phyloP scores from a whole-genome alignment of 352 stramenopile genomes.

The Thraustotheca clavata region DNA sequence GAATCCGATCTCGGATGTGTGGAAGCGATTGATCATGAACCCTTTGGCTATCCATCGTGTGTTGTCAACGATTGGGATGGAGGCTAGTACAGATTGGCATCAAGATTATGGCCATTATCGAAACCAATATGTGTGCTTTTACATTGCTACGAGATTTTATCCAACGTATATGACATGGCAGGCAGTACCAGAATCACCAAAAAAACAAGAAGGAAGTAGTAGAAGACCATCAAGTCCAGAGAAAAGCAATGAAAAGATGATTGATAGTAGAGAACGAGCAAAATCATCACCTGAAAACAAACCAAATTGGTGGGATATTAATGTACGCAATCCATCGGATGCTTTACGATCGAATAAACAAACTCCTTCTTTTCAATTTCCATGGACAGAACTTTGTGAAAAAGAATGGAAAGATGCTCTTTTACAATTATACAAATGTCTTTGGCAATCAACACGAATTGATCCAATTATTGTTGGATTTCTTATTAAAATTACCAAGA shows the following conservation, averaged over 20 bases:
- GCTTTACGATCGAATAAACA: too few species aligned
- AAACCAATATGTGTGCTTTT: conserved; percentile 4
- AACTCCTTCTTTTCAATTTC: not conserved
- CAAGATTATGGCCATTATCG: not conserved
- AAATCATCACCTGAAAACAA: not conserved
- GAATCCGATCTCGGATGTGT: not conserved
- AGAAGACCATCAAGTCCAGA: not conserved
- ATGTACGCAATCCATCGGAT: too few species aligned
- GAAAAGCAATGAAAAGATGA: not conserved
- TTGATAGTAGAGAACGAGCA: not conserved
- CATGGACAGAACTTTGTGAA: not conserved
- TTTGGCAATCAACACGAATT: not conserved
- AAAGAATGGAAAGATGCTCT: not conserved
- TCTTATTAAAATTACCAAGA: conserved; percentile 2
- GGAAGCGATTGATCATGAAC: not conserved
- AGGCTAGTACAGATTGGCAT: not conserved
- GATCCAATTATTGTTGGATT: not conserved
- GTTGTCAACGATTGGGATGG: not conserved
- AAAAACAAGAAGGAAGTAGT: not conserved
- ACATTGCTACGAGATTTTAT: not conserved
- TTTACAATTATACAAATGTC: not conserved
- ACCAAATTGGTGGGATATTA: not conserved
- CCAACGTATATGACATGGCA: conserved; percentile 1
- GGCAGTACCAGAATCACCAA: not conserved
- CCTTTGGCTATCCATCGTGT: not conserved